Conservation (phyloP, 176 grass and related monocot genomes). For the Dactylis glomerata region DNA sequence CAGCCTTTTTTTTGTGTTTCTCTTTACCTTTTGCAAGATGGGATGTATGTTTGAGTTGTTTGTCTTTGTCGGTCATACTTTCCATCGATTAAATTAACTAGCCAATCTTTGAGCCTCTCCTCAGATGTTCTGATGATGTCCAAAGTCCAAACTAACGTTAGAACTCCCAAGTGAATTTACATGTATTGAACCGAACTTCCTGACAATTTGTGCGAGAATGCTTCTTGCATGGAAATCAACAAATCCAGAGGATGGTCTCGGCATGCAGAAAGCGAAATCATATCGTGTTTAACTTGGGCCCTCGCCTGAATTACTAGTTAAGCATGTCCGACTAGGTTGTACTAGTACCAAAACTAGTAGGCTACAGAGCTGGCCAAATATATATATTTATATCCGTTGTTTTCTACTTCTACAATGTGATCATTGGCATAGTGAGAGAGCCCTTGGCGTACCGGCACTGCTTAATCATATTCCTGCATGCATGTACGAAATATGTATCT, state of each 20-base stretch:
- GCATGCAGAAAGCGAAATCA: slow-evolving; percentile 7
- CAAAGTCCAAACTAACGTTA: not conserved
- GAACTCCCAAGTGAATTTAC: not conserved
- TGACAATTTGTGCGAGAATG: not conserved
- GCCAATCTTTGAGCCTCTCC: not conserved
- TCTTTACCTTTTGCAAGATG: not conserved
- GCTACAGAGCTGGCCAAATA: not conserved
- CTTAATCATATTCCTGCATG: slow-evolving; percentile 33
- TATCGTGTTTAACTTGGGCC: slow-evolving; percentile 5
- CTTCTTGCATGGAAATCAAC: not conserved
- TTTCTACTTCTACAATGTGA: not conserved
- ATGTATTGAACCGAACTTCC: not conserved
- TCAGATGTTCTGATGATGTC: not conserved
- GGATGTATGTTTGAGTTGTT: not conserved
- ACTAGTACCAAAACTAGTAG: not conserved
- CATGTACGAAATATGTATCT: not conserved
- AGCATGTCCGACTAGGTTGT: slow-evolving; percentile 23
- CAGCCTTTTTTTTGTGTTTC: not conserved
- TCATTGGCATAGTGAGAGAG: slow-evolving; percentile 22
- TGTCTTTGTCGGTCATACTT: not conserved
- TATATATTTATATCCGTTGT: not conserved
- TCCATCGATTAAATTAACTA: not conserved
- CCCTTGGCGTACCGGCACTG: slow-evolving; percentile 50
- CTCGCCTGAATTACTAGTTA: slow-evolving; percentile 36
- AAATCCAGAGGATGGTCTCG: not conserved